These are phyloP conservation scores for Dendrobium catenatum DNA, from an alignment of 106 monocot species.

Conservation along the genomic window DNA sequence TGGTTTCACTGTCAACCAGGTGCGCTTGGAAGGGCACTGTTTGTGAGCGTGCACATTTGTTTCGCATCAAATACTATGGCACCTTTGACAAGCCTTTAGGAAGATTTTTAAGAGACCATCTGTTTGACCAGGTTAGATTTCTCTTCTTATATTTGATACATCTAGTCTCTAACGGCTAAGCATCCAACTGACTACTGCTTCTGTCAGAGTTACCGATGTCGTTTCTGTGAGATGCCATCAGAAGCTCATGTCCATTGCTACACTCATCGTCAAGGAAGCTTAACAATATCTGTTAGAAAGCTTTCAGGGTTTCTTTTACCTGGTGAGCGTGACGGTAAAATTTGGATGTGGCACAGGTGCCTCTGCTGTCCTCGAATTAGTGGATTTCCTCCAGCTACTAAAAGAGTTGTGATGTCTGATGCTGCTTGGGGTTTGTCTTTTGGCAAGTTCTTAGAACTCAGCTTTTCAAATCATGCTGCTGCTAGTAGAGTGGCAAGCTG, in stretches of 20 bases:
- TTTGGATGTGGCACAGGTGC: constrained; percentile 99
- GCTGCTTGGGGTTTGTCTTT: constrained; percentile 95
- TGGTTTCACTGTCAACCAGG: constrained; percentile 80
- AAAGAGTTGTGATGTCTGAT: constrained; percentile 90
- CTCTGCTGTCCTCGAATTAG: constrained; percentile 49
- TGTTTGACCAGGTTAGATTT: constrained; percentile 72
- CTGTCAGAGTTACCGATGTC: constrained; percentile 61
- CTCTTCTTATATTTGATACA: constrained; percentile 2
- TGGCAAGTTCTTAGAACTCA: constrained; percentile 93
- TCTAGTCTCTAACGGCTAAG: background rate
- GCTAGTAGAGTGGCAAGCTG: constrained; percentile 94
- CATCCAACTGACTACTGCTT: background rate
- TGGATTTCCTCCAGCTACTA: constrained; percentile 66
- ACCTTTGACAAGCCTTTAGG: constrained; percentile 86
- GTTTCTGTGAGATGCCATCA: constrained; percentile 75
- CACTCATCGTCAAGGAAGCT: constrained; percentile 81
- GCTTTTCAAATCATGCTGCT: constrained; percentile 93
- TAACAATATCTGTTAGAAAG: constrained; percentile 82
- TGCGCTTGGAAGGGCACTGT: constrained; percentile 90
- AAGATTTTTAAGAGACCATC: constrained; percentile 73
- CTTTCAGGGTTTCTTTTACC: constrained; percentile 39
- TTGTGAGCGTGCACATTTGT: constrained; percentile 81
- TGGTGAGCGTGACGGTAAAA: constrained; percentile 76
- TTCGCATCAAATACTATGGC: constrained; percentile 93
- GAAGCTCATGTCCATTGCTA: constrained; percentile 96